Evolutionary conservation across 495 filamentous ascomycete species (phyloP).

Genomic region (Lindgomyces ingoldianus): DNA sequence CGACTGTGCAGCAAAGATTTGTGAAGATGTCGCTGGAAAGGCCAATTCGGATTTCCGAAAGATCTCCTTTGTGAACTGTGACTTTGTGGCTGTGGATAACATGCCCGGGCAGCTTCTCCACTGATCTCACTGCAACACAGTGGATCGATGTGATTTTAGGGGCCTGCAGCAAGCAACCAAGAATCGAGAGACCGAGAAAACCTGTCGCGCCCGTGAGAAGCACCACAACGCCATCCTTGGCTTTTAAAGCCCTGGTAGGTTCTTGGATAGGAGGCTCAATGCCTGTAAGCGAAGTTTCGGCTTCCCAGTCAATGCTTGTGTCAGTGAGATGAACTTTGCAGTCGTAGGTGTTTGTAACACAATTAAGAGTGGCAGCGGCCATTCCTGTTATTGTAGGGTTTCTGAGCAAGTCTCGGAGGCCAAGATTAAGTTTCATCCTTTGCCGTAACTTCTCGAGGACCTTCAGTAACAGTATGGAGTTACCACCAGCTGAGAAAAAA

Average conservation of each 20-base stretch:
- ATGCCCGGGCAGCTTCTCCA: neutral
- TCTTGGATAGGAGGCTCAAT: neutral
- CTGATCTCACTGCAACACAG: neutral
- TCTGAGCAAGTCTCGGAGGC: too few species aligned
- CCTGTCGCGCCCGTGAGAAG: neutral
- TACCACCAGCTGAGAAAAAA: too few species aligned
- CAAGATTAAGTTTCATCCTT: too few species aligned
- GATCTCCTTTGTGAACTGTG: neutral
- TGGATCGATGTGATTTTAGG: neutral
- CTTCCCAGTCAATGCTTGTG: neutral
- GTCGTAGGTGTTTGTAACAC: too few species aligned
- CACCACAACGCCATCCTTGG: neutral
- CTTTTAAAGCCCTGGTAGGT: neutral
- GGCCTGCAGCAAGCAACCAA: neutral
- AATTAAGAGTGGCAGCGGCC: too few species aligned
- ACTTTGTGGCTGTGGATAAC: neutral
- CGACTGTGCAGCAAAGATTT: neutral
- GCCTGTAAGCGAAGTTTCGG: neutral
- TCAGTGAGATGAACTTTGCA: too few species aligned
- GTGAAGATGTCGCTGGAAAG: neutral
- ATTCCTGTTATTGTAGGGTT: too few species aligned
- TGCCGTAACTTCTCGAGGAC: too few species aligned
- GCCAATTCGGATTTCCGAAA: neutral
- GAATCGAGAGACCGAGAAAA: neutral
- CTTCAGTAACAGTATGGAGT: too few species aligned